phyloP scores from a whole-genome alignment of 1,284 basidiomycete species.

The Fistulinella cinereoalba region DNA sequence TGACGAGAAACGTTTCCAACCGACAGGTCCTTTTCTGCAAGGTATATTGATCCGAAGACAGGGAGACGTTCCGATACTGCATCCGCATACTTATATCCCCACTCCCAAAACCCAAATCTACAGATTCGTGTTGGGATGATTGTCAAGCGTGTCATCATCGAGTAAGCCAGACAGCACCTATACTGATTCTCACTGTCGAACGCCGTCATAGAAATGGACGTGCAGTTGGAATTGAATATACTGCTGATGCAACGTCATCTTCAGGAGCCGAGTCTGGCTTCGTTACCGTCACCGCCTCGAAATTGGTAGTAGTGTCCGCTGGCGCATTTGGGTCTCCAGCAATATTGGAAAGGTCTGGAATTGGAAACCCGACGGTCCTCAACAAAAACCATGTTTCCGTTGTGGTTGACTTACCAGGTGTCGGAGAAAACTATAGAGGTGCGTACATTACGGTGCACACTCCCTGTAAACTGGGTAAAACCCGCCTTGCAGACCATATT shows the following conservation, averaged over 20 bases:
- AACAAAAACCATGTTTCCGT: conserved; percentile 39
- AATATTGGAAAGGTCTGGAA: conserved; percentile 54
- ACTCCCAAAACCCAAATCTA: conserved; percentile 39
- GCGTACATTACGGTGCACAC: conserved; percentile 28
- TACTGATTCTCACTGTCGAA: neutral
- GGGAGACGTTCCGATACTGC: conserved; percentile 59
- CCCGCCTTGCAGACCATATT: conserved; percentile 21
- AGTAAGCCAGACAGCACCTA: neutral
- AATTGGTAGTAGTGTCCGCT: conserved; percentile 46
- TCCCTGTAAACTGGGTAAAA: neutral
- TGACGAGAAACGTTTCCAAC: neutral
- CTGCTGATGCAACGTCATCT: conserved; percentile 35
- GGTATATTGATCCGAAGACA: conserved; percentile 49
- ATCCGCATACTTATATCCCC: conserved; percentile 56
- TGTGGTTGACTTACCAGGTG: conserved; percentile 50
- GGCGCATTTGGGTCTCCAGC: conserved; percentile 55
- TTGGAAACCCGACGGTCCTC: conserved; percentile 44
- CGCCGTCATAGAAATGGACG: conserved; percentile 39
- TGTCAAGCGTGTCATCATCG: neutral
- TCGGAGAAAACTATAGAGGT: conserved; percentile 47
- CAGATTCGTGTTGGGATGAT: neutral
- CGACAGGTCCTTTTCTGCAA: conserved; percentile 10
- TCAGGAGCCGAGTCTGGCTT: neutral
- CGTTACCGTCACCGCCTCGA: neutral
- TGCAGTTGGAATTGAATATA: conserved; percentile 58